Evolutionary conservation across 768 basidiomycete species (phyloP), one percentile per base, ranked within the genome.

Genomic region (Peribolospora kevripleyi): DNA sequence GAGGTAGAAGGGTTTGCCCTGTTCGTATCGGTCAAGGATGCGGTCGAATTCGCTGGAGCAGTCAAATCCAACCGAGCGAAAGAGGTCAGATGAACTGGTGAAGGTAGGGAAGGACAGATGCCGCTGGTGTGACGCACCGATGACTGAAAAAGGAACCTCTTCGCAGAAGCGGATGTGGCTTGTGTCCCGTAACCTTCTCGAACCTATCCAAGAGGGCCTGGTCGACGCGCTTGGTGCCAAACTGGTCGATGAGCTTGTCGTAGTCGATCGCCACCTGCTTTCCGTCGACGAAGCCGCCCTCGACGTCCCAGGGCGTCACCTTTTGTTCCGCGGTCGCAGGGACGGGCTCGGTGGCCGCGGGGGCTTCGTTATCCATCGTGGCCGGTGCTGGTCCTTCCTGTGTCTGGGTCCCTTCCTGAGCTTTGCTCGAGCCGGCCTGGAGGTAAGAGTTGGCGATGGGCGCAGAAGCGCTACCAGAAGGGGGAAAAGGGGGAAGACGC

Each of bases 111-210:
- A 38, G 46, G 9, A 53, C 25, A 25, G 25, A 25, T 25, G 25
- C 25, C 25, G 25, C 25, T 25, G 25, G 25, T 25, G 25, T 25
- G 25, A 63, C 77, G 60, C 60, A 85, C 90, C 91, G 80, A 70
- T 98, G 93, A 13, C 90, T 95, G 70, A 95, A 98, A 72, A 97
- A 98, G 76, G 83, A 84, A 11, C 86, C 87, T 55, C 91, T 74
- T 43, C 91, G 74, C 51, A 98, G 71, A 53, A 97, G 75, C 10
- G 84, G 71, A 68, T 98, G 91, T 7, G 93, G 87, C 57, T 74
- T 77, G 54, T 77, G 75, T 4, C 91, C 91, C 7, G 93, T 97
- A 53, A 97, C 68, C 50, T 74, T 76, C 70, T 97, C 87, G 62
- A 98, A 98, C 39, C 93, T 76, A 58, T 80, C 78, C 14, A 98